These are phyloP conservation scores for Discostella stelligera DNA, from an alignment of 352 stramenopile genomes.

Conservation along the genomic window DNA sequence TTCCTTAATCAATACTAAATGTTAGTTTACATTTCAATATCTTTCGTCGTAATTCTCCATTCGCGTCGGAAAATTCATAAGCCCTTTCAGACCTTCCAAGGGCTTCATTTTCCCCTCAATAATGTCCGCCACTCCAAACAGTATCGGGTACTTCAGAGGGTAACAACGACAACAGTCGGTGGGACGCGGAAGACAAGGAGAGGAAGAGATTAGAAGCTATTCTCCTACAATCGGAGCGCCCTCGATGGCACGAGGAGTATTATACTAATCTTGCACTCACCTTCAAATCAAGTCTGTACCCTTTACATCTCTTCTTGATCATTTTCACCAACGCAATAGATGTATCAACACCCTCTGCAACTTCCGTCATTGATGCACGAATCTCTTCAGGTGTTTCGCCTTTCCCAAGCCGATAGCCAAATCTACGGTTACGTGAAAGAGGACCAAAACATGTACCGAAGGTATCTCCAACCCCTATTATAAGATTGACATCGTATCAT, in stretches of 20 bases:
- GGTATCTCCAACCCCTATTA: conserved; percentile 81
- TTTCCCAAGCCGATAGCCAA: conserved; percentile 92
- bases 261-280: not conserved
- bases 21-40: conserved; percentile 26
- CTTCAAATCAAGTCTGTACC: conserved; percentile 84
- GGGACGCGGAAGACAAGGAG: no score
- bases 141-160: conserved; percentile 87
- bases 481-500: conserved; percentile 12
- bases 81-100: conserved; percentile 79
- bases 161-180: no score
- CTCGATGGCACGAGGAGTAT: no score
- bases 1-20: no score
- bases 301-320: conserved; percentile 84
- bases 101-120: conserved; percentile 83
- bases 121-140: conserved; percentile 86
- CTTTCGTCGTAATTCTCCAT: conserved; percentile 83
- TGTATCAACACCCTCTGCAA: conserved; percentile 92
- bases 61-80: conserved; percentile 86
- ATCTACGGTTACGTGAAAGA: conserved; percentile 93
- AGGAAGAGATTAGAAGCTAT: no score
- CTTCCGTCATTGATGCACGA: conserved; percentile 82
- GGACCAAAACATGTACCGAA: conserved; percentile 93
- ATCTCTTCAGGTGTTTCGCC: conserved; percentile 92
- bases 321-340: conserved; percentile 88
- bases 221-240: no score